Conservation (phyloP, 257 asterid species). For the Nicotiana paniculata region DNA sequence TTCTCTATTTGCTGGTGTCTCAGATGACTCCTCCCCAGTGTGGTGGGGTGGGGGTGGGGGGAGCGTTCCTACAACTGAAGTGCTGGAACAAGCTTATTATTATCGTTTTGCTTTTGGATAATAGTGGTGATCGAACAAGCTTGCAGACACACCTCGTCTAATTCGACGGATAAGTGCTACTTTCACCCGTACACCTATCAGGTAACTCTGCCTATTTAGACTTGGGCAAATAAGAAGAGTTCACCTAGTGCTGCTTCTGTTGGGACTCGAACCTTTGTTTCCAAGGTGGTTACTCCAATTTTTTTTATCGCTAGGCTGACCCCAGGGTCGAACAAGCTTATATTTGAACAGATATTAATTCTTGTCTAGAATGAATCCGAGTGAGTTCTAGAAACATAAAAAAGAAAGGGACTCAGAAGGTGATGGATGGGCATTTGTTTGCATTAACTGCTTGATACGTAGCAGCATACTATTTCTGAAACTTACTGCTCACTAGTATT, state of each 20-base stretch:
- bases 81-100: neutral
- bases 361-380: neutral
- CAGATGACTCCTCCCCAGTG: too few species aligned
- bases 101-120: neutral
- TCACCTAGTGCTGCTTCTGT: neutral
- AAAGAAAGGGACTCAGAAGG: neutral
- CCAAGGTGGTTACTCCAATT: conserved; percentile 1
- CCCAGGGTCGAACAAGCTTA: neutral
- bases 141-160: neutral
- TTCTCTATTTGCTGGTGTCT: neutral
- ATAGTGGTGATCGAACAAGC: neutral
- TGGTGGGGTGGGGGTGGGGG: neutral
- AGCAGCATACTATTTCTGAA: neutral
- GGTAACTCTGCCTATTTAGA: neutral
- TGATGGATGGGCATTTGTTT: neutral
- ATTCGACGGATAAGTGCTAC: neutral
- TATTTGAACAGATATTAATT: neutral
- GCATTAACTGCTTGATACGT: neutral
- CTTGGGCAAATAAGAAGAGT: neutral
- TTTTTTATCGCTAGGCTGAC: neutral
- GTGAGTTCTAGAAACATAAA: neutral
- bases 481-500: neutral
- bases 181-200: neutral
- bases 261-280: neutral
- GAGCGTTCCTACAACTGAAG: neutral